A percentile compares a stretch with the other conserved stretches of the same genome.
phyloP scores from a whole-genome alignment of 257 asterid genomes.

The Penstemon barbatus region DNA sequence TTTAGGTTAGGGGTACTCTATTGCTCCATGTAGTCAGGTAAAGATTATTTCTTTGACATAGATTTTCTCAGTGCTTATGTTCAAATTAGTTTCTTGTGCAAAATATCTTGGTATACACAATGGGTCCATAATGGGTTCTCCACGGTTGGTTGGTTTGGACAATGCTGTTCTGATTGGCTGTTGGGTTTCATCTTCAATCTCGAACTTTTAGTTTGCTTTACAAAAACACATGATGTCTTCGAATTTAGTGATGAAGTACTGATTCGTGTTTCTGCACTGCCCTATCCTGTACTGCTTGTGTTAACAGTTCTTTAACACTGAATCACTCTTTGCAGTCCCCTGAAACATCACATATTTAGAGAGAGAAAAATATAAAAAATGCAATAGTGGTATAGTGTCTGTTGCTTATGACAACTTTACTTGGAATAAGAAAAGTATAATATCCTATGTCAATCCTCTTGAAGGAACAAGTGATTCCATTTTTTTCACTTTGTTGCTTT shows the following conservation, averaged over 20 bases:
- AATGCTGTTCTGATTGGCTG: neutral
- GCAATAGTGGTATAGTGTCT: neutral
- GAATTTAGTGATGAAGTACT: too few species aligned
- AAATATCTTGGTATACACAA: neutral
- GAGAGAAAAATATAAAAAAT: neutral
- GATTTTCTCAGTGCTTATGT: neutral
- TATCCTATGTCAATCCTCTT: too few species aligned
- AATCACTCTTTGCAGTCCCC: neutral
- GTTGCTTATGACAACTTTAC: constrained; percentile 15
- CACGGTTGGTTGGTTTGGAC: neutral
- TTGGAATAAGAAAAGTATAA: too few species aligned
- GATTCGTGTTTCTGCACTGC: neutral
- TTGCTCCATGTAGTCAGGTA: too few species aligned
- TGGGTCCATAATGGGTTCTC: neutral
- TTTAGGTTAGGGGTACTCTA: too few species aligned
- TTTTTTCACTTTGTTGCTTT: neutral
- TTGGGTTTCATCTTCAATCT: neutral
- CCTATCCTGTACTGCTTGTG: neutral
- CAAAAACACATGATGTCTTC: neutral
- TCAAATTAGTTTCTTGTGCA: neutral
- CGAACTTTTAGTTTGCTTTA: neutral
- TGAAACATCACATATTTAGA: neutral
- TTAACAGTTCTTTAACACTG: neutral
- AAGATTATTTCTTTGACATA: too few species aligned
- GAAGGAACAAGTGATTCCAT: neutral